Base-by-base conservation (phyloP, 208 protist genomes). In the Leishmania turanica region DNA sequence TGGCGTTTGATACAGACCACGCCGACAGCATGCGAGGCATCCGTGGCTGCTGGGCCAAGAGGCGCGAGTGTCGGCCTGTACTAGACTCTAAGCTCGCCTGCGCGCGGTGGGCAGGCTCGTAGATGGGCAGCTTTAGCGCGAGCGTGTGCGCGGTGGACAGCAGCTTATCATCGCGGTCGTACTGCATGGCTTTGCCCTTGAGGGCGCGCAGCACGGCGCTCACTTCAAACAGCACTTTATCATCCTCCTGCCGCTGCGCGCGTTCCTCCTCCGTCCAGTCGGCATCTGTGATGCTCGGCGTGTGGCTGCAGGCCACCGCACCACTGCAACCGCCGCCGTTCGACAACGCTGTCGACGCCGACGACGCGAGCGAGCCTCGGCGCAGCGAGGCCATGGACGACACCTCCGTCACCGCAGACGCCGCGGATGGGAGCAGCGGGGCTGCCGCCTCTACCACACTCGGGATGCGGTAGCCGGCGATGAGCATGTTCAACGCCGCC, bases 171-270 rank as follows among this genome's bases (percentile, higher is more conserved):
- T 96, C 90, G 3, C 86, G 83, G 27, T 75, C 87, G 54, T 75
- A 93, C 49, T 88, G 82, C 65, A 96, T 40, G n/a, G 78, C 86
- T 49, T 80, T 85, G 7, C 87, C 92, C 77, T 96, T 96, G 9
- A 93, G 79, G 21, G 90, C 88, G 6, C 84, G 82, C 62, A 96
- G 78, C 21, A 93, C 81, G 1, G 89, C 76, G 31, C 83, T 72
- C 21, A 85, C 84, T 75, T 88, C 83, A 56, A 75, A 34, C n/a
- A 90, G 80, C 56, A 87, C 65, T 54, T 64, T 56, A 15, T 77
- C 68, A 8, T 81, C 82, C 21, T 66, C 70, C 9, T 80, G 62
- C 56, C 60, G 75, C 62, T 66, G 58, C 65, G 31, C 15, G 5
- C 27, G 13, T 17, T 68, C 66, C 40, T 72, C 80, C 66, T 84